A percentile compares a stretch with the other conserved stretches of the same genome.
These are phyloP conservation scores for Chlamydomonas sp. DNA, from an alignment of 139 green algal species.

Conservation along the genomic window DNA sequence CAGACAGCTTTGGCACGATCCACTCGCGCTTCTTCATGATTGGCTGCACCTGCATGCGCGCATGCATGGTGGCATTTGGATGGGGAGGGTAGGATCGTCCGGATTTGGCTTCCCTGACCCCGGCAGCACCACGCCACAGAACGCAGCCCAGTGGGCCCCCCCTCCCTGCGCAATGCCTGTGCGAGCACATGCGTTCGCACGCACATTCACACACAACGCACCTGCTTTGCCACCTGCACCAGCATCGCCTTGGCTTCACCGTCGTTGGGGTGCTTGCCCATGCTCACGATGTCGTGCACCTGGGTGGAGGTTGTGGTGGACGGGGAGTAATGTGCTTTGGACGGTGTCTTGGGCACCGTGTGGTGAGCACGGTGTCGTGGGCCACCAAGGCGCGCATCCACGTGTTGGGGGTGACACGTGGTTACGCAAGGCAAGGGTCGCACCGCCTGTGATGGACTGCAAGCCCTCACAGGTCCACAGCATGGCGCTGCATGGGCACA, in stretches of 20 bases:
- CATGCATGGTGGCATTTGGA: too few relatives aligned
- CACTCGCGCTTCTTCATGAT: slow-evolving; percentile 6
- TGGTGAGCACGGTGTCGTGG: background rate
- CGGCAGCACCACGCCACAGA: too few relatives aligned
- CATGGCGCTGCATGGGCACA: too few relatives aligned
- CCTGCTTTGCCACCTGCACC: background rate
- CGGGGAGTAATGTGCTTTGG: background rate
- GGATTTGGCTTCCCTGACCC: too few relatives aligned
- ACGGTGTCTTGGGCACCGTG: background rate
- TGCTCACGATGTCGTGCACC: slow-evolving; percentile 9
- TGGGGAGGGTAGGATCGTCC: too few relatives aligned
- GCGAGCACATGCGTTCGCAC: too few relatives aligned
- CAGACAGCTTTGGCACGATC: background rate
- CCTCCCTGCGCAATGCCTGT: too few relatives aligned
- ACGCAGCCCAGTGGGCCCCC: too few relatives aligned
- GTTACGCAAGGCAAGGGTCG: background rate
- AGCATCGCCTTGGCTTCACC: background rate
- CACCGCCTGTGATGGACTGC: too few relatives aligned
- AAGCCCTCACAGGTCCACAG: too few relatives aligned
- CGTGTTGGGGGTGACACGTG: background rate
- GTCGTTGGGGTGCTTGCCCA: slow-evolving; percentile 6
- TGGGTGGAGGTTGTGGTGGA: background rate
- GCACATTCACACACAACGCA: too few relatives aligned
- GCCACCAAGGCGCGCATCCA: background rate
- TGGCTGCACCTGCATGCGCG: slow-evolving; percentile 1